phyloP scores from a whole-genome alignment of 352 stramenopile species.

The Elongisporangium undulatum region DNA sequence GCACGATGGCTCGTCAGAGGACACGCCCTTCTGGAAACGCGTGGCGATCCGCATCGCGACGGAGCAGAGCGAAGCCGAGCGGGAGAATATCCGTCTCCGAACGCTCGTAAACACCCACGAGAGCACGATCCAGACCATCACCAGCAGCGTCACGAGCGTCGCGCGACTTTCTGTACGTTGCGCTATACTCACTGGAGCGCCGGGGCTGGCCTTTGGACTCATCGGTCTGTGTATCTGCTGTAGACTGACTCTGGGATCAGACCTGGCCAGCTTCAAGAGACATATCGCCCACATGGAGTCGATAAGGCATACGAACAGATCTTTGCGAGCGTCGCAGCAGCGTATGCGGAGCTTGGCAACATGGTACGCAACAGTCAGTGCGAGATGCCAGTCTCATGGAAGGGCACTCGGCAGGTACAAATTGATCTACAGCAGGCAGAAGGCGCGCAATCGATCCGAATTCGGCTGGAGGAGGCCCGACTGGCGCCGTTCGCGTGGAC shows the following conservation, averaged over 20 bases:
- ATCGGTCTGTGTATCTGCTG: not conserved
- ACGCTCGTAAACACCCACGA: conserved; percentile 29
- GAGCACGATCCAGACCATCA: not conserved
- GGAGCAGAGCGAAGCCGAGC: conserved; percentile 32
- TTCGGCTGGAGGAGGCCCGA: conserved; percentile 38
- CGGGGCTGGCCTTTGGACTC: not conserved
- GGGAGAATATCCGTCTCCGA: conserved; percentile 43
- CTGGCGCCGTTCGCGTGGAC: conserved; percentile 24
- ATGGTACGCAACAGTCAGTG: not conserved
- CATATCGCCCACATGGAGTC: not conserved
- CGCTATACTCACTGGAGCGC: not conserved
- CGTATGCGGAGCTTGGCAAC: not conserved
- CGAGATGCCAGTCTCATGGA: not conserved
- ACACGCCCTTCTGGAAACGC: conserved; percentile 36
- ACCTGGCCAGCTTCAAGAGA: not conserved
- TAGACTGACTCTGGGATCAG: not conserved
- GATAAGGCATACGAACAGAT: not conserved
- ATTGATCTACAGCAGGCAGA: not conserved
- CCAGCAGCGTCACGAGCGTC: not conserved
- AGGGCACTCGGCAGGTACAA: not conserved
- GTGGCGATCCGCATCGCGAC: conserved; percentile 36
- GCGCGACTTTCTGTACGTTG: not conserved
- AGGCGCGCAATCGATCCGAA: conserved; percentile 17
- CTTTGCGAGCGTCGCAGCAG: not conserved
- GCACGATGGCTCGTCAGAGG: conserved; percentile 16